Conservation (phyloP, 768 basidiomycete species). For the Filobasidium wieringae region DNA sequence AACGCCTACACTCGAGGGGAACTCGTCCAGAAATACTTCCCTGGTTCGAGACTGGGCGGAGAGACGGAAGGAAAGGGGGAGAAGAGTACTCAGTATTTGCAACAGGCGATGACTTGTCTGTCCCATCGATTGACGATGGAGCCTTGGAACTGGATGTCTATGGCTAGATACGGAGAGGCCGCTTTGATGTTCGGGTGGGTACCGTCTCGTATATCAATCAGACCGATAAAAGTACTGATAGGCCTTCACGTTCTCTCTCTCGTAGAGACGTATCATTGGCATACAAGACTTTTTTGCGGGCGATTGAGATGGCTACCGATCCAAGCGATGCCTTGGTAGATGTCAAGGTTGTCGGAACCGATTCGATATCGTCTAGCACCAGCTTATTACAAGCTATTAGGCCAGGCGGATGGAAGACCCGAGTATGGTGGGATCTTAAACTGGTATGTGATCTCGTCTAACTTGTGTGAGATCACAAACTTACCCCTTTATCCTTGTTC, state of each 20-base stretch:
- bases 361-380: background rate
- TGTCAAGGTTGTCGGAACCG: background rate
- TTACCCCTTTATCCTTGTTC: background rate
- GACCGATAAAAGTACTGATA: no score
- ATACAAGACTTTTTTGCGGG: constrained; percentile 29
- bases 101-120: constrained; percentile 24
- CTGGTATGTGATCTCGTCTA: background rate
- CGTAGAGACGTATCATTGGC: constrained; percentile 30
- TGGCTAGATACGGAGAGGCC: constrained; percentile 25
- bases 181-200: constrained; percentile 28
- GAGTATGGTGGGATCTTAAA: constrained; percentile 32
- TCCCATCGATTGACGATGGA: constrained; percentile 29
- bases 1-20: background rate
- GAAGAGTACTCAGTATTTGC: constrained; percentile 17
- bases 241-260: background rate
- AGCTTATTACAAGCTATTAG: background rate
- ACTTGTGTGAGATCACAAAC: background rate
- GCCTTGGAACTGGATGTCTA: constrained; percentile 24
- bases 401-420: constrained; percentile 14
- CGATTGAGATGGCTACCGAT: constrained; percentile 30
- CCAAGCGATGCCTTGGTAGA: constrained; percentile 2
- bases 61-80: background rate
- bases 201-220: background rate
- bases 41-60: background rate
- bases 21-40: background rate